phyloP scores from a whole-genome alignment of 768 basidiomycete genomes.

The Boletales sp. region DNA sequence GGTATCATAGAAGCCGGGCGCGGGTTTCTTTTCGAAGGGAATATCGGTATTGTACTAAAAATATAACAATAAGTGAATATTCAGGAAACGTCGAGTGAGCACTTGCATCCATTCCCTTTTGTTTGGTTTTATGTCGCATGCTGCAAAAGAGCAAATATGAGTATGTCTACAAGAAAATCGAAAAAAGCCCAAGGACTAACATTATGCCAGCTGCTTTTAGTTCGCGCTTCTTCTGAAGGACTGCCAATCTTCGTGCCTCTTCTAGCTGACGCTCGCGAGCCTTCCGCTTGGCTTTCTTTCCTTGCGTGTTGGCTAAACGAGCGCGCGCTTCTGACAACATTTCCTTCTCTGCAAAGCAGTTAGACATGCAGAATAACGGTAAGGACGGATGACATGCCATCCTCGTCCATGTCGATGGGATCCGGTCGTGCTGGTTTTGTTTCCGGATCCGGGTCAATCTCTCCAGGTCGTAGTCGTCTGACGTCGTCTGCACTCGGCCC shows the following conservation, averaged over 20 bases:
- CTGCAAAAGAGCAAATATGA: conserved; percentile 34
- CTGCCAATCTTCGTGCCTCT: conserved; percentile 90
- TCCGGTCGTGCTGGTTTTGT: conserved; percentile 97
- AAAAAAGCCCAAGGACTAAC: conserved; percentile 39
- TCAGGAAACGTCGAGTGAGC: background rate
- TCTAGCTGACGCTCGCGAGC: conserved; percentile 96
- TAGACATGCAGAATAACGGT: background rate
- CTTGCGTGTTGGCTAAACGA: conserved; percentile 96
- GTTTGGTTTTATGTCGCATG: conserved; percentile 91
- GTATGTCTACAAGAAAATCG: background rate
- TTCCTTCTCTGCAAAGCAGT: conserved; percentile 76
- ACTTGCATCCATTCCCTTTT: conserved; percentile 95
- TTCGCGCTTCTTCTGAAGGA: conserved; percentile 96
- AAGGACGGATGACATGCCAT: conserved; percentile 52
- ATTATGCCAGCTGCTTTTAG: conserved; percentile 98
- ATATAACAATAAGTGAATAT: background rate
- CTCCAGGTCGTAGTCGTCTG: conserved; percentile 84
- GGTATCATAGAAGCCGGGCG: conserved; percentile 95
- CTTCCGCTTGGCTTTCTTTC: conserved; percentile 99
- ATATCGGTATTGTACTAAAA: conserved; percentile 94
- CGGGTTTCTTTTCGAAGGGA: conserved; percentile 96
- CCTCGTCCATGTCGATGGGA: conserved; percentile 99
- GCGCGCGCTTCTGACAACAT: conserved; percentile 99
- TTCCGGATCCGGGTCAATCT: conserved; percentile 98
- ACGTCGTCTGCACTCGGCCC: conserved; percentile 93